Base-by-base conservation (phyloP, 2,329 filamentous ascomycete species). In the Hypoxylon sp. region DNA sequence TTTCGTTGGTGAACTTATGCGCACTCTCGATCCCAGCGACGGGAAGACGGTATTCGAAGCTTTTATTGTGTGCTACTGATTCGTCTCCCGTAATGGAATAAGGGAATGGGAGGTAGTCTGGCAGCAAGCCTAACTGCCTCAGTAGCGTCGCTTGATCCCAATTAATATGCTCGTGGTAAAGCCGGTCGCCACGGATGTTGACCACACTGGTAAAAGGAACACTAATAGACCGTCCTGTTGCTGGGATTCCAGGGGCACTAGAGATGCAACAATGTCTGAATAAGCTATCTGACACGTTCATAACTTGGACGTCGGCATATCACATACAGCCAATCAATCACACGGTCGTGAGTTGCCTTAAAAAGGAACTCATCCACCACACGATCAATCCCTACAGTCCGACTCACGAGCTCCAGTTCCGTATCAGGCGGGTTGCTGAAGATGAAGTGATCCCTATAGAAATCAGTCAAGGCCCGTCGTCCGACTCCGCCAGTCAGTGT, bases 401-500 rank as follows among this genome's bases (percentile, higher is more conserved):
- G 86, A 67, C 89, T 92, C 33, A 94, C 84, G 0, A 94, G 85
- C 73, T 93, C 89, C 2, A 94, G 81, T 3, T 82, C 81, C 0
- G 90, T 89, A 70, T 94, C 91, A 0, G 82, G 83, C 0, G 92
- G 88, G 69, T 94, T 95, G 64, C 84, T 88, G 76, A 90, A 92
- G 73, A 94, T 90, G 80, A 95, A 94, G 74, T 94, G 88, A 68
- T 93, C 76, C 0, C 85, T 84, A 78, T 94, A 94, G 74, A 94
- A 95, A 4, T 83, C 80, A 0, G 90, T 88, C 8, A 94, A 81
- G 1, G 81, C 80, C 1, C 82, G 80, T 17, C 92, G 85, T 0
- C 92, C 92, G 35, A 94, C 85, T 0, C 92, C 92, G 1, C 92
- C 92, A 0, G 89, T 90, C 68, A 89, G 84, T 0, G 91, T 93